phyloP scores from a whole-genome alignment of 257 asterid genomes.

The Solanum commersonii region DNA sequence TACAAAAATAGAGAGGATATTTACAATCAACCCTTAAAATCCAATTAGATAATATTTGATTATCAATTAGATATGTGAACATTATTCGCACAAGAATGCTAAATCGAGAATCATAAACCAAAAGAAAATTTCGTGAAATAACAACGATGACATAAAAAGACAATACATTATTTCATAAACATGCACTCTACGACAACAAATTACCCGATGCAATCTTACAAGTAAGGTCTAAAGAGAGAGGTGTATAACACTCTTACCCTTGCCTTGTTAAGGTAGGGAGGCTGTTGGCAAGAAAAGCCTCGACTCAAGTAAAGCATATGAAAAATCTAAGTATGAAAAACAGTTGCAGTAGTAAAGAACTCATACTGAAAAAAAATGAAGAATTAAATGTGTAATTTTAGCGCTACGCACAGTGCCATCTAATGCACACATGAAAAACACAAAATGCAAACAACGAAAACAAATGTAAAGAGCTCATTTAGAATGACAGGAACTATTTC shows the following conservation, averaged over 20 bases:
- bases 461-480: neutral
- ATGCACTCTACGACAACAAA: neutral
- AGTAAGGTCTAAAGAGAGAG: neutral
- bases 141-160: neutral
- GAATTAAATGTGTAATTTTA: neutral
- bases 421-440: neutral
- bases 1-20: neutral
- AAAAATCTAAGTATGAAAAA: neutral
- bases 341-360: too few species aligned
- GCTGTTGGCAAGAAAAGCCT: too few species aligned
- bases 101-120: neutral
- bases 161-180: neutral
- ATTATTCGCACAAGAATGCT: neutral
- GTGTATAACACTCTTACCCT: neutral
- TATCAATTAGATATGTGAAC: neutral
- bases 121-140: neutral
- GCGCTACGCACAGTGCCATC: neutral
- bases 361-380: too few species aligned
- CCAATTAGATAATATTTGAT: neutral
- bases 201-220: accelerated
- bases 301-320: neutral
- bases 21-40: neutral
- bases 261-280: neutral
- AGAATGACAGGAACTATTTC: neutral
- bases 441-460: neutral